A percentile compares a stretch with the other conserved stretches of the same genome.
Evolutionary conservation across 495 filamentous ascomycete genomes (phyloP).

Genomic region (Lophium mytilinum): DNA sequence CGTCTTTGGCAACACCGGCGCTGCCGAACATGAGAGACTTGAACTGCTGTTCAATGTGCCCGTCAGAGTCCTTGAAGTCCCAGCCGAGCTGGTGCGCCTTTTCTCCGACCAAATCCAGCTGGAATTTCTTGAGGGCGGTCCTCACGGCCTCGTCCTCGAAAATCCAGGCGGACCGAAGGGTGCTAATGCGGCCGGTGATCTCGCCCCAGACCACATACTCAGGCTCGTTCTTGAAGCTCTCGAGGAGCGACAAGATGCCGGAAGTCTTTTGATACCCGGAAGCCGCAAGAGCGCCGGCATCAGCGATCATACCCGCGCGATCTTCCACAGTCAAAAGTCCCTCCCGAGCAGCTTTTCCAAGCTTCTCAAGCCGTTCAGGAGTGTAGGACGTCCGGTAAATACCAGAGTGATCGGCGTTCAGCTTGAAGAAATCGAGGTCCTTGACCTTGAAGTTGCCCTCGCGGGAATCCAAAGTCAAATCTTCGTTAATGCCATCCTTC

Average conservation of each 20-base stretch:
- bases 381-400: conserved; percentile 67
- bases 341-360: conserved; percentile 74
- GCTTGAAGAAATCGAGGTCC: conserved; percentile 63
- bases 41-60: conserved; percentile 83
- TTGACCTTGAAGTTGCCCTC: conserved; percentile 63
- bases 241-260: conserved; percentile 73
- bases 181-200: conserved; percentile 65
- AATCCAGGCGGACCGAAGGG: conserved; percentile 74
- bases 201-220: conserved; percentile 95
- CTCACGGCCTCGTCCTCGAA: conserved; percentile 71
- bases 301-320: conserved; percentile 90
- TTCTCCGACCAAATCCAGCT: conserved; percentile 60
- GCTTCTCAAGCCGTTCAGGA: conserved; percentile 58
- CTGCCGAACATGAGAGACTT: conserved; percentile 61
- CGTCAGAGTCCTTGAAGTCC: conserved; percentile 74
- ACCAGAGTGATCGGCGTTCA: conserved; percentile 69
- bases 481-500: conserved; percentile 54
- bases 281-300: conserved; percentile 81
- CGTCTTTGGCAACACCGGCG: conserved; percentile 59
- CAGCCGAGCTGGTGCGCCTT: conserved; percentile 84
- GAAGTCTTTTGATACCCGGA: conserved; percentile 93
- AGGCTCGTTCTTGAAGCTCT: conserved; percentile 72
- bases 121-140: conserved; percentile 73
- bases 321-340: conserved; percentile 88
- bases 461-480: conserved; percentile 58